Base-by-base conservation (phyloP, 2,329 filamentous ascomycete genomes). In the Lasiodiplodia citricola region DNA sequence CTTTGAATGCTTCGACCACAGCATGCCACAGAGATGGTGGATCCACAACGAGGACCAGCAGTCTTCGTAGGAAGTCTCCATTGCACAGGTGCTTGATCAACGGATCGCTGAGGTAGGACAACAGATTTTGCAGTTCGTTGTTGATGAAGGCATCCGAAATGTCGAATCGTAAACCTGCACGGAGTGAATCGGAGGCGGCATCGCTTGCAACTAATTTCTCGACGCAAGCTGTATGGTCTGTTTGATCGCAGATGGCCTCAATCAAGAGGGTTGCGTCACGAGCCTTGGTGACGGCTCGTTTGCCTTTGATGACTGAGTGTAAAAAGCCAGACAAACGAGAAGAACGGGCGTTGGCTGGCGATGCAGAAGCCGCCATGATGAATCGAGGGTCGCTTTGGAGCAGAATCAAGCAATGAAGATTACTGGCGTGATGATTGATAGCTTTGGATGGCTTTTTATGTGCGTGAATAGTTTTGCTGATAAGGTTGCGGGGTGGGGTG, bases 11-110 rank as follows among this genome's bases (percentile, higher is more conserved):
- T 0, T 77, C 69, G 21, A 85, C 51, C 2, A 88, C 72, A 0
- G 81, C 80, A 18, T 81, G 80, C 88, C 88, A 90, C 14, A 89
- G 80, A 0, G 84, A 85, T 0, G 83, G 83, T 0, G 88, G 88
- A 1, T 86, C 78, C 1, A 86, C 75, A 2, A 90, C 77, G 0
- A 78, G 76, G 0, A 80, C 70, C 1, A 89, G 73, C 2, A 89
- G 58, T 16, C 82, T 77, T 38, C 79, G 77, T 2, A 89, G 77
- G 50, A 87, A 81, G 14, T 83, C 78, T 0, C 87, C 87, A 63
- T 81, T 80, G 66, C 81, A 84, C 2, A 88, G 73, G 35, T 81
- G 77, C 69, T 86, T 86, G 56, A 89, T 71, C 0, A 72, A 75
- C 1, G 83, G 81, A 56, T 83, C 77, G 0, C 79, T 75, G 1